Evolutionary conservation across 345 rosid genomes (phyloP).

Genomic region (Angophora floribunda): DNA sequence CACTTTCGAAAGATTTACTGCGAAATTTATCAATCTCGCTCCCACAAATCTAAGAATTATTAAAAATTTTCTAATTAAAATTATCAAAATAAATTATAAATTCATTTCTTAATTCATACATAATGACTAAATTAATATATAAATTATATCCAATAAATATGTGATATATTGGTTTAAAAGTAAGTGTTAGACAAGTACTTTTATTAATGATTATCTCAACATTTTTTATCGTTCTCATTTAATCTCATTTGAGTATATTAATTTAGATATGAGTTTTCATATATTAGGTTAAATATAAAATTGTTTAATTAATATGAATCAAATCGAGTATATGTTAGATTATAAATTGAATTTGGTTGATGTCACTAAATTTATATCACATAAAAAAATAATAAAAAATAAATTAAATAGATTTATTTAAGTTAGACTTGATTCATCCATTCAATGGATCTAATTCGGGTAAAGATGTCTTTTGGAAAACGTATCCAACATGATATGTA

Average conservation of each 20-base stretch:
- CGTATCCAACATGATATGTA: not conserved
- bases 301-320: fast-evolving
- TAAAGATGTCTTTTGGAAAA: not conserved
- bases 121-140: not conserved
- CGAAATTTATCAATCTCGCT: not conserved
- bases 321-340: not conserved
- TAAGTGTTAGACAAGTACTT: not conserved
- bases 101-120: too few species aligned
- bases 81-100: too few species aligned
- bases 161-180: not conserved
- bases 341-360: too few species aligned
- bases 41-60: too few species aligned
- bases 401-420: fast-evolving
- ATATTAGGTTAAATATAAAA: not conserved
- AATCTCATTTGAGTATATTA: fast-evolving
- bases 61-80: too few species aligned
- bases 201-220: fast-evolving
- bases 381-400: not conserved
- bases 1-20: not conserved
- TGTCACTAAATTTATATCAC: not conserved
- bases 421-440: fast-evolving
- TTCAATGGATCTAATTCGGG: fast-evolving
- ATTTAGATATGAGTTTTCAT: not conserved
- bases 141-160: fast-evolving
- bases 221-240: fast-evolving